Base-by-base conservation (phyloP, 169 alveolate species). In the Plasmodium coatneyi region DNA sequence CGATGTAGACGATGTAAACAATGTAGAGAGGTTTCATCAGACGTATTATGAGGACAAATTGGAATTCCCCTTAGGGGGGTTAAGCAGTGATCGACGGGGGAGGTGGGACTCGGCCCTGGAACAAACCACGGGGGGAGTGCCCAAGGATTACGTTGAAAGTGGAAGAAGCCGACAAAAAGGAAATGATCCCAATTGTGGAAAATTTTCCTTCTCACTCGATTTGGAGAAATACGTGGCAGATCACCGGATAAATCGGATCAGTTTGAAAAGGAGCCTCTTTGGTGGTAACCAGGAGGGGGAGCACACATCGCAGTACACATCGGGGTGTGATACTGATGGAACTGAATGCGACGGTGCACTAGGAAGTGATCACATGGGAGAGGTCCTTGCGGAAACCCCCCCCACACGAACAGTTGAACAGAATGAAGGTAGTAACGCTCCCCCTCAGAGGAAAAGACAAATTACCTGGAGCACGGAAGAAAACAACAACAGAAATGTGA, bases 171-270 rank as follows among this genome's bases (percentile, higher is more conserved):
- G 2, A 66, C 16, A 5, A 0, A 22, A 28, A 14, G 76, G 76
- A 66, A 14, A 14, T 5, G 76, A 66, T 5, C 76, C 34, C 60
- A 32, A 2, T 5, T 49, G 22, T 19, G 60, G 60, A 49, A 22
- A 28, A 56, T n/a, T 28, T n/a, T 54, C 79, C 30, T 66, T 83
- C 52, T 39, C 82, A 14, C 30, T 83, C 16, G 43, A 83, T 46
- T 71, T 83, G 7, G 92, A 71, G 74, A 70, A 39, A 22, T 83
- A 36, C 76, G 92, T 83, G n/a, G 32, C 7, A 39, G 52, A 83
- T 39, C 92, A 83, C 43, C 82, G 83, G 39, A 83, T 83, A 22
- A 83, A 83, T 83, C 41, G 34, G 46, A 71, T 83, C 28, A 70
- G 25, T 25, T 54, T 66, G 25, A 71, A 66, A 83, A 83, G 74